A percentile compares a stretch with the other conserved stretches of the same genome.
These are phyloP conservation scores for Plasmopara halstedii DNA, from an alignment of 352 stramenopile genomes.

Conservation along the genomic window DNA sequence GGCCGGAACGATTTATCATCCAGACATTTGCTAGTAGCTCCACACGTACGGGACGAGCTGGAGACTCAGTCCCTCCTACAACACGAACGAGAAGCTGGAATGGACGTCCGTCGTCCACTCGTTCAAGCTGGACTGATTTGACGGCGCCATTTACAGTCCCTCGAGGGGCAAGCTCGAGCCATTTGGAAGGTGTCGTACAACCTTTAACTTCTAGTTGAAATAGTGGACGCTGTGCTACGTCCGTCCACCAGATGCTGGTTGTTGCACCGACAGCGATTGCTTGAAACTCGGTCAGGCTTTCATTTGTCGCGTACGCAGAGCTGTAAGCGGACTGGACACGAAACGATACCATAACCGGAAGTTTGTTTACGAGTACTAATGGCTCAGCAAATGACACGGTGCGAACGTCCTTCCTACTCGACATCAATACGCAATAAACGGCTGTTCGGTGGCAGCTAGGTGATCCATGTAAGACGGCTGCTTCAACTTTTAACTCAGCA, in stretches of 20 bases:
- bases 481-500: conserved; percentile 58
- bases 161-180: conserved; percentile 51
- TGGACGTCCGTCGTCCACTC: conserved; percentile 42
- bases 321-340: conserved; percentile 36
- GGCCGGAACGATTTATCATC: conserved; percentile 74
- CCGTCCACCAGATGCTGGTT: conserved; percentile 71
- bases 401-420: conserved; percentile 58
- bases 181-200: conserved; percentile 50
- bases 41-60: conserved; percentile 22
- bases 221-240: conserved; percentile 49
- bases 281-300: conserved; percentile 25
- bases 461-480: conserved; percentile 20
- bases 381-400: conserved; percentile 59
- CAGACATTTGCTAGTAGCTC: conserved; percentile 54
- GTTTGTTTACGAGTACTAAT: conserved; percentile 74
- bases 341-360: conserved; percentile 57
- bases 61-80: conserved; percentile 15
- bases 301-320: conserved; percentile 25
- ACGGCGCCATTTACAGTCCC: conserved; percentile 40
- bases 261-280: conserved; percentile 48
- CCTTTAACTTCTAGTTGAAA: conserved; percentile 65
- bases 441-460: conserved; percentile 24
- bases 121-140: conserved; percentile 51
- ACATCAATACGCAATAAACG: conserved; percentile 61
- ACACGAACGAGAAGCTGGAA: conserved; percentile 71